Evolutionary conservation across 1,139 yeast species (phyloP), one percentile per base, ranked within the genome.

Genomic region (Hansenula lynferdii): DNA sequence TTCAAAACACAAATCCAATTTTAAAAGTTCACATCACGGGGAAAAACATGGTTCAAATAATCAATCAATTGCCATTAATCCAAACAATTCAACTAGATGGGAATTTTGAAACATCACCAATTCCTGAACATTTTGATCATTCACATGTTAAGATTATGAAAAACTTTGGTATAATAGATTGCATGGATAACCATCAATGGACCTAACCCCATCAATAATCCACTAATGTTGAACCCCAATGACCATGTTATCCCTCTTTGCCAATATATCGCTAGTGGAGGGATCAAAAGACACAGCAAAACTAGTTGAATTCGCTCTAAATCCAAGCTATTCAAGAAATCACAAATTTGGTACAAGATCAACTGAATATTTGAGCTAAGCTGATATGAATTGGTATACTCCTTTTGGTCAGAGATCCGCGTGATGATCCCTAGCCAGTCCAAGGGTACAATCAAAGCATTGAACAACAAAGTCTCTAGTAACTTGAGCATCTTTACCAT

Each of bases 1-100:
- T 58, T 4, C 49, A 54, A 6, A 58, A 58, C 36, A 45, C 44
- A 18, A 58, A 55, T 30, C 28, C 38, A 25, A 43, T 43, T 14
- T 34, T 57, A 25, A 56, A 50, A 31, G 33, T 58, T 11, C 57
- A 58, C 26, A 49, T 59, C 17, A 57, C 62, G 5, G 50, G 48
- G 30, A 47, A 43, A 34, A 53, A 22, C 9, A 5, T 56, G 17
- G 47, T 57, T 48, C 50, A 51, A 30, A 49, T 57, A 27, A 43
- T 57, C 24, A 45, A 46, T 36, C 51, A 53, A 22, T 55, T 57
- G 11, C 60, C 61, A 11, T 45, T 50, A 10, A 40, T 57, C 28
- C 43, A 52, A 36, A 47, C 47, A n/a, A 26, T 58, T 14, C 49
- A 53, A 35, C 43, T 59, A 15, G 38, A 48, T 33, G 62, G 62